Evolutionary conservation across 805 yeast genomes (phyloP).

Genomic region (Kodamaea laetipori): DNA sequence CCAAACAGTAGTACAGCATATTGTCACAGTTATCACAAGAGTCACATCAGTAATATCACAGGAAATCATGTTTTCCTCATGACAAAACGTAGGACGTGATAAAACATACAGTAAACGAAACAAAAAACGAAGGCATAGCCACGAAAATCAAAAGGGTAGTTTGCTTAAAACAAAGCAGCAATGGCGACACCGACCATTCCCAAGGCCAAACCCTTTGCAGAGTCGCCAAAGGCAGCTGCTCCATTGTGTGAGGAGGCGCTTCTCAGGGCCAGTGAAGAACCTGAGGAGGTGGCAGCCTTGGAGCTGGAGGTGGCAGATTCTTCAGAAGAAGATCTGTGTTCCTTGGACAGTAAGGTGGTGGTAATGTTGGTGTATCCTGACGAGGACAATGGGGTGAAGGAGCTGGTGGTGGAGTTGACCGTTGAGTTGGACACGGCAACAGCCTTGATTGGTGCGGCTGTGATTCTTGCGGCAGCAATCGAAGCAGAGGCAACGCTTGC

Average conservation of each 20-base stretch:
- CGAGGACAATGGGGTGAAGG: constrained; percentile 21
- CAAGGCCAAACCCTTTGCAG: constrained; percentile 21
- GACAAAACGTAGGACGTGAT: too few species aligned
- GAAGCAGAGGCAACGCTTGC: constrained; percentile 23
- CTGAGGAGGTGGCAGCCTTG: constrained; percentile 22
- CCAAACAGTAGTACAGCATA: not conserved
- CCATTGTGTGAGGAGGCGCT: constrained; percentile 34
- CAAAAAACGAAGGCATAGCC: constrained; percentile 2
- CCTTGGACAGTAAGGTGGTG: constrained; percentile 10
- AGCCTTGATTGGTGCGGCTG: constrained; percentile 22
- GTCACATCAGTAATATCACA: constrained; percentile 2
- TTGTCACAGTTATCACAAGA: not conserved
- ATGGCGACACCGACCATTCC: constrained; percentile 33
- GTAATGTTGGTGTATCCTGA: constrained; percentile 21
- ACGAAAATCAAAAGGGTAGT: not conserved
- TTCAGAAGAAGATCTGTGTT: constrained; percentile 14
- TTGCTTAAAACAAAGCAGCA: constrained; percentile 36
- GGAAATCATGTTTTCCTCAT: too few species aligned
- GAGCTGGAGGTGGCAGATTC: constrained; percentile 20
- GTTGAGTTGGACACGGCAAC: constrained; percentile 41
- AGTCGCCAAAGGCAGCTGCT: constrained; percentile 30
- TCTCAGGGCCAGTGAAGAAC: constrained; percentile 22
- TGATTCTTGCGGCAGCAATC: constrained; percentile 11
- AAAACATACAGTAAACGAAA: not conserved
- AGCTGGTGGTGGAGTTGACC: constrained; percentile 23